A percentile compares a stretch with the other conserved stretches of the same genome.
These are phyloP conservation scores for Coniochaeta sp. DNA, from an alignment of 2,329 filamentous ascomycete genomes.

Conservation along the genomic window DNA sequence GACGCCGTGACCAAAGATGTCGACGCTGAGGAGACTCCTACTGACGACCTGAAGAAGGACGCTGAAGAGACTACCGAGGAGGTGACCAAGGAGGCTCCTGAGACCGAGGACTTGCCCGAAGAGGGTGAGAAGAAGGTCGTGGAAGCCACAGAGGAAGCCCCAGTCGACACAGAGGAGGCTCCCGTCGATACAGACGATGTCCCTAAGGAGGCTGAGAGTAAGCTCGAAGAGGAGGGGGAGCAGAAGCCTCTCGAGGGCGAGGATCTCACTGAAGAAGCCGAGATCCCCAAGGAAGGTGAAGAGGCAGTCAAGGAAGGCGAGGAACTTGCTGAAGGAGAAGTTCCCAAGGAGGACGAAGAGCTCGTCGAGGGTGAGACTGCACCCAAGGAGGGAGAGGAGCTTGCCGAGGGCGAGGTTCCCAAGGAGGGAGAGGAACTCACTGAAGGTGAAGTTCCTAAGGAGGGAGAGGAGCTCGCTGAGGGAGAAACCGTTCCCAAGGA, in stretches of 20 bases:
- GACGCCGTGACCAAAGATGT: constrained; percentile 6
- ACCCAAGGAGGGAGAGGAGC: constrained; percentile 7
- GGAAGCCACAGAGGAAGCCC: constrained; percentile 14
- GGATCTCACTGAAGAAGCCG: constrained; percentile 7
- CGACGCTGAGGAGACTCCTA: constrained; percentile 1
- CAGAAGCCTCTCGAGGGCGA: constrained; percentile 10
- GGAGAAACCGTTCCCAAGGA: constrained; percentile 1
- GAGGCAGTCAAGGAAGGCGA: constrained; percentile 9
- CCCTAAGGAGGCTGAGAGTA: constrained; percentile 5
- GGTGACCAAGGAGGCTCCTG: constrained; percentile 7
- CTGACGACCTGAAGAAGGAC: constrained; percentile 4
- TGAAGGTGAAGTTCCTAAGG: background rate
- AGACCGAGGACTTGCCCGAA: constrained; percentile 5
- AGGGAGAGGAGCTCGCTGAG: background rate
- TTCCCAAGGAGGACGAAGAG: constrained; percentile 2
- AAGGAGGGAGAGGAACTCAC: constrained; percentile 6
- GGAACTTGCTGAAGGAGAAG: constrained; percentile 4
- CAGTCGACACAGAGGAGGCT: constrained; percentile 12
- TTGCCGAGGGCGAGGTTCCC: constrained; percentile 4
- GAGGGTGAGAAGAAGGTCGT: constrained; percentile 1
- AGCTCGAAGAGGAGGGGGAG: constrained; percentile 5
- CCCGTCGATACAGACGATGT: constrained; percentile 7
- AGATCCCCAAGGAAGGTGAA: constrained; percentile 1
- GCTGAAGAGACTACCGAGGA: constrained; percentile 7
- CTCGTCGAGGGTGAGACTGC: background rate